phyloP scores from a whole-genome alignment of 192 early-diverging fungal genomes.

The Endogone sp. region DNA sequence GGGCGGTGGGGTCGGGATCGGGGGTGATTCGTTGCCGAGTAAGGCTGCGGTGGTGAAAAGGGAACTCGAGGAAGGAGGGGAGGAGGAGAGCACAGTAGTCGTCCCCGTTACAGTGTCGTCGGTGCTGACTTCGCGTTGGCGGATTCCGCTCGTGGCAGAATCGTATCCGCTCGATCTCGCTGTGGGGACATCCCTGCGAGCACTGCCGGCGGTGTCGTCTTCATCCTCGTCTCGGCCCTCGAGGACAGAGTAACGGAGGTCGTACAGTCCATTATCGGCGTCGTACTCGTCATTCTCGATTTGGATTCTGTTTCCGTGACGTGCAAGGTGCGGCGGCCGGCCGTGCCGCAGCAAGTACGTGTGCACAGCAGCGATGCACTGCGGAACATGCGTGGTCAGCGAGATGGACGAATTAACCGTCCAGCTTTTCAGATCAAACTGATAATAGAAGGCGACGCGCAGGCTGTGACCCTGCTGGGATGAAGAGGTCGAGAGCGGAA shows the following conservation, averaged over 20 bases:
- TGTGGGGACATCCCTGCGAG: constrained; percentile 21
- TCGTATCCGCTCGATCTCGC: constrained; percentile 5
- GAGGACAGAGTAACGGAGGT: constrained; percentile 34
- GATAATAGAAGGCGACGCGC: constrained; percentile 37
- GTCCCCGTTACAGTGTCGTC: neutral
- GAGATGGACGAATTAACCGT: constrained; percentile 34
- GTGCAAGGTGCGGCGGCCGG: constrained; percentile 28
- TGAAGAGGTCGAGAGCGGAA: constrained; percentile 18
- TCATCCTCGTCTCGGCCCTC: constrained; percentile 22
- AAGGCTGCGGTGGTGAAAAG: neutral
- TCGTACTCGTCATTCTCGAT: constrained; percentile 34
- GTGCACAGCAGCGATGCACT: constrained; percentile 31
- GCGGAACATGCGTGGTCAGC: constrained; percentile 33
- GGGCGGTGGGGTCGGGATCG: constrained; percentile 6
- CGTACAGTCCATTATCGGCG: constrained; percentile 28
- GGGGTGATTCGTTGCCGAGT: neutral
- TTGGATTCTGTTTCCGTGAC: constrained; percentile 32
- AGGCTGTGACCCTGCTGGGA: constrained; percentile 30
- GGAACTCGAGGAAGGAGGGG: neutral
- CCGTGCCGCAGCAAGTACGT: constrained; percentile 25
- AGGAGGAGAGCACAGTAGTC: neutral
- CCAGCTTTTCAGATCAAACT: constrained; percentile 35
- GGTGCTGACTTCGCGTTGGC: neutral
- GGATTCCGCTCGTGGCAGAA: constrained; percentile 1
- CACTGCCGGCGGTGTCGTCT: constrained; percentile 18